Percentiles rank a stretch among this genome's conserved stretches.
These are phyloP conservation scores for Sphagnurus paluster DNA, from an alignment of 1,284 basidiomycete genomes.

Conservation along the genomic window DNA sequence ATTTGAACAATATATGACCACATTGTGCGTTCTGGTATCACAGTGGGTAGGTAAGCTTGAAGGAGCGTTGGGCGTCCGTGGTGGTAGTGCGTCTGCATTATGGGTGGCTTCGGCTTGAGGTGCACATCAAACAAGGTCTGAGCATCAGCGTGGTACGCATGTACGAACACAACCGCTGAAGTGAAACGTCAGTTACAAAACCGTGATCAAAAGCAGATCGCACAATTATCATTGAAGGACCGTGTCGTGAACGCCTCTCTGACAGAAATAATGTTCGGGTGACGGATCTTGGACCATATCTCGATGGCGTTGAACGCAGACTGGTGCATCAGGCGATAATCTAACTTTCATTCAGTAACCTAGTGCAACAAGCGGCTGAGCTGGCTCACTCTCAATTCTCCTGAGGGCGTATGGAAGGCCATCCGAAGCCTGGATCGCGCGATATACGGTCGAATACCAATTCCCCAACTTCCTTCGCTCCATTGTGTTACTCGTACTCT, in stretches of 20 bases:
- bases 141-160: conserved; percentile 88
- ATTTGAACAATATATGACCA: conserved; percentile 97
- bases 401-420: conserved; percentile 80
- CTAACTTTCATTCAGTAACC: conserved; percentile 40
- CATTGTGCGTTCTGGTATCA: conserved; percentile 78
- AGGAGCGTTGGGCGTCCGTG: conserved; percentile 43
- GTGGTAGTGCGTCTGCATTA: conserved; percentile 37
- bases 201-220: conserved; percentile 28
- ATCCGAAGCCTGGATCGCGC: conserved; percentile 78
- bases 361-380: conserved; percentile 1
- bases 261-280: conserved; percentile 86
- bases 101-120: conserved; percentile 48
- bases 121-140: conserved; percentile 80
- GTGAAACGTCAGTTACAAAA: background rate
- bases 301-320: conserved; percentile 85
- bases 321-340: conserved; percentile 83
- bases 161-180: conserved; percentile 88
- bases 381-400: conserved; percentile 79
- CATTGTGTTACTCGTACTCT: conserved; percentile 40
- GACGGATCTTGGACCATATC: conserved; percentile 83
- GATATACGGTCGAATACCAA: conserved; percentile 83
- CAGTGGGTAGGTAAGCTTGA: conserved; percentile 28
- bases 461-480: conserved; percentile 73
- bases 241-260: conserved; percentile 96
- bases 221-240: conserved; percentile 91